Base-by-base conservation (phyloP, 192 early-diverging fungal species). In the Gorgonomyces haynaldii region DNA sequence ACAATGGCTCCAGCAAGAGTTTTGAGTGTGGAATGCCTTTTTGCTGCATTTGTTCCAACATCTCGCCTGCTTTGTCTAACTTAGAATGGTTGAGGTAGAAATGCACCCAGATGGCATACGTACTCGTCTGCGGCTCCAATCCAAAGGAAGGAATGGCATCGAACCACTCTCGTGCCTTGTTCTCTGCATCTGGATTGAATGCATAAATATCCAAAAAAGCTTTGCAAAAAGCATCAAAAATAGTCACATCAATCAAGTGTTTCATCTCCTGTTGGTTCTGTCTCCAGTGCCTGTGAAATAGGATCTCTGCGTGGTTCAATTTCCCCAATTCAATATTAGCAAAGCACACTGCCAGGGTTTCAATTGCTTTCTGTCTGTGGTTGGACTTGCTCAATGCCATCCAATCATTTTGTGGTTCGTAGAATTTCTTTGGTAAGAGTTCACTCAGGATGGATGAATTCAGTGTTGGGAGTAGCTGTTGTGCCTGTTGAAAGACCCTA, bases 211-310 rank as follows among this genome's bases (percentile, higher is more conserved):
- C 30, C 49, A 51, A 38, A 3, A 51, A 1, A 17, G 4, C 9
- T 21, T 46, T 22, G 7, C 16, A 21, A 46, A 46, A 46, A 8
- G 7, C 9, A 30, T 46, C 34, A 15, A 46, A 12, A 6, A 46
- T 23, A 21, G 16, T 31, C 4, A 2, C 8, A 17, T 31, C 16
- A 7, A 46, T 8, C 10, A 9, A 21, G 17, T 46, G 16, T 46
- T 29, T 27, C 45, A 46, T 30, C 30, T 46, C 45, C 4, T n/a
- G 5, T 12, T 22, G 13, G 17, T 31, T 34, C 20, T 15, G 6
- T 46, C 34, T 46, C 45, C 45, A 46, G 12, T 19, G 5, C 30
- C 23, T 46, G 17, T 34, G 34, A 21, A 46, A 46, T 9, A 46
- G 13, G n/a, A 36, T 12, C n/a, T 46, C 45, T 8, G 45, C 45